These are phyloP conservation scores for Penicillium frequentans DNA, from an alignment of 2,329 filamentous ascomycete genomes.

Conservation along the genomic window DNA sequence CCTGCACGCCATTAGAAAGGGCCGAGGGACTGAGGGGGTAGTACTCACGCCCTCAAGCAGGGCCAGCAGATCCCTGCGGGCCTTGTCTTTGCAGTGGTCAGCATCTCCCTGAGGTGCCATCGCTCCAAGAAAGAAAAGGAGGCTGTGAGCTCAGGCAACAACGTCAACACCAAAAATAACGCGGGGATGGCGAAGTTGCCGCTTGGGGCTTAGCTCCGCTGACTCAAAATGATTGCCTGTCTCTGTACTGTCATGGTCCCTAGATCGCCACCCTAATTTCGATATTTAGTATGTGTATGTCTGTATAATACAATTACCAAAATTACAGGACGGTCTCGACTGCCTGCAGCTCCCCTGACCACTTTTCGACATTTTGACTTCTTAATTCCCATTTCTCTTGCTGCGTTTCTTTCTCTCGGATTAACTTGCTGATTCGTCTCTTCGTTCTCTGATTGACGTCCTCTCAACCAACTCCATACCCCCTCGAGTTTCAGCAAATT, in stretches of 20 bases:
- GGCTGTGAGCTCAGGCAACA: slow-evolving; percentile 19
- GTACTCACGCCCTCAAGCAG: slow-evolving; percentile 91
- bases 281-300: neutral
- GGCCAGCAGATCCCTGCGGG: slow-evolving; percentile 83
- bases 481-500: neutral
- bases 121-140: slow-evolving; percentile 9
- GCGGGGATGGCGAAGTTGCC: slow-evolving; percentile 16
- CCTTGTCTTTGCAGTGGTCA: slow-evolving; percentile 53
- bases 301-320: neutral
- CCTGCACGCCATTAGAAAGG: slow-evolving; percentile 55
- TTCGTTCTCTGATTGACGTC: neutral
- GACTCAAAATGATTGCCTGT: slow-evolving; percentile 16
- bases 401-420: slow-evolving; percentile 1
- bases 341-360: slow-evolving; percentile 29
- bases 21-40: slow-evolving; percentile 17
- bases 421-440: neutral
- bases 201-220: slow-evolving; percentile 19
- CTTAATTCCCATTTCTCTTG: slow-evolving; percentile 10
- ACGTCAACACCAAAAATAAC: slow-evolving; percentile 23
- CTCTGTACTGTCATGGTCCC: neutral
- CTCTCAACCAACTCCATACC: neutral
- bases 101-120: slow-evolving; percentile 37
- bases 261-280: slow-evolving; percentile 1
- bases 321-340: slow-evolving; percentile 13
- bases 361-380: neutral